Evolutionary conservation across 306 rosid species (phyloP).

Genomic region (Glycyrrhiza uralensis): DNA sequence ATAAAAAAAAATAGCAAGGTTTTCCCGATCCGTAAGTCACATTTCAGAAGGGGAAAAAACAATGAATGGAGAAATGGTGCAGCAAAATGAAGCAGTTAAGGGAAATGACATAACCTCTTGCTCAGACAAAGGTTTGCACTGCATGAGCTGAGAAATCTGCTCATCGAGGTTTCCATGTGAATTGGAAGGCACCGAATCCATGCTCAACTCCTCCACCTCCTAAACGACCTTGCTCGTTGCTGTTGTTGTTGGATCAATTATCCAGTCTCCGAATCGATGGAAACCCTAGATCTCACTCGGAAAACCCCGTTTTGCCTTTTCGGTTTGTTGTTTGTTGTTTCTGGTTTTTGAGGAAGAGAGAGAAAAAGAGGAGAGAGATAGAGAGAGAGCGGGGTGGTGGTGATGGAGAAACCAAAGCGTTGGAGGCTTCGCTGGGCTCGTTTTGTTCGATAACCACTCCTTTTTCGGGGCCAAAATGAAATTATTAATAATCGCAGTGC

Average conservation of each 20-base stretch:
- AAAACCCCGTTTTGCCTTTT: slow-evolving; percentile 35
- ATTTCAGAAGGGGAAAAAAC: background rate
- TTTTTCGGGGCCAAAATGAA: slow-evolving; percentile 33
- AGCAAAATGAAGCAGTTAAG: background rate
- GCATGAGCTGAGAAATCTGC: slow-evolving; percentile 97
- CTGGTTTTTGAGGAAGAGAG: slow-evolving; percentile 21
- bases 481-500: background rate
- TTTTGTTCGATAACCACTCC: slow-evolving; percentile 36
- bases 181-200: slow-evolving; percentile 84
- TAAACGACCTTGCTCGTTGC: background rate
- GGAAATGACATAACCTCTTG: slow-evolving; percentile 55
- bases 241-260: slow-evolving; percentile 35
- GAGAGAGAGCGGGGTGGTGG: slow-evolving; percentile 23
- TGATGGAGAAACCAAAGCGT: slow-evolving; percentile 50
- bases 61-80: background rate
- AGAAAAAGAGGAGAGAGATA: background rate
- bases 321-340: slow-evolving; percentile 15
- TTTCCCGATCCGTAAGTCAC: slow-evolving; percentile 40
- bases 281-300: slow-evolving; percentile 57
- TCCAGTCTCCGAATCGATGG: slow-evolving; percentile 21
- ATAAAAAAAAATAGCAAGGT: background rate
- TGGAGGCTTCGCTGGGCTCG: slow-evolving; percentile 34
- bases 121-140: slow-evolving; percentile 97
- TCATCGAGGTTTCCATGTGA: slow-evolving; percentile 87
- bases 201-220: slow-evolving; percentile 26